A percentile compares a stretch with the other conserved stretches of the same genome.
Conservation (phyloP, 257 asterid species). For the Salvia hispanica region DNA sequence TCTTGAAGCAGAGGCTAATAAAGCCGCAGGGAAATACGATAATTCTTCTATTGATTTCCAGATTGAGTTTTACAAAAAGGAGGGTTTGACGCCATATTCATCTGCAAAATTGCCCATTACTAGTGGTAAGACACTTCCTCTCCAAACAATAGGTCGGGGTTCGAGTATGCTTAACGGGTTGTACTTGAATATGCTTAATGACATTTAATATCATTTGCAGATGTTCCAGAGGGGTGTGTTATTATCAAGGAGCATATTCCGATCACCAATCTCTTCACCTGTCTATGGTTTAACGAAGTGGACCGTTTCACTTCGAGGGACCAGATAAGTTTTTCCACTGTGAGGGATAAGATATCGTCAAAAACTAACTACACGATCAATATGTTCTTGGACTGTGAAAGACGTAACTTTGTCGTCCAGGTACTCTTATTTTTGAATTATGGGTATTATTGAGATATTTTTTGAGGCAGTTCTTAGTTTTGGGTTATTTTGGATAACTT, state of each 20-base stretch:
- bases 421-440: slow-evolving; percentile 32
- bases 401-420: slow-evolving; percentile 93
- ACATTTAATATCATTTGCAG: slow-evolving; percentile 40
- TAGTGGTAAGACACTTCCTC: slow-evolving; percentile 55
- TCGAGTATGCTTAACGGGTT: no score
- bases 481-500: background rate
- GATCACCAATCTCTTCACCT: slow-evolving; percentile 81
- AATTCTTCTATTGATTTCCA: slow-evolving; percentile 91
- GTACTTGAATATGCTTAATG: slow-evolving; percentile 9
- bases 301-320: slow-evolving; percentile 94
- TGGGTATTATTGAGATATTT: no score
- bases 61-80: slow-evolving; percentile 75
- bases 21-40: slow-evolving; percentile 84
- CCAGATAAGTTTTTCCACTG: slow-evolving; percentile 90
- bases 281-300: slow-evolving; percentile 94
- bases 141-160: no score
- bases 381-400: slow-evolving; percentile 92
- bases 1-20: slow-evolving; percentile 95
- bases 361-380: slow-evolving; percentile 79
- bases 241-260: slow-evolving; percentile 85
- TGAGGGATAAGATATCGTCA: slow-evolving; percentile 72
- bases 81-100: slow-evolving; percentile 85
- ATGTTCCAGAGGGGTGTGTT: slow-evolving; percentile 98
- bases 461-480: no score
- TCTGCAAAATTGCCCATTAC: slow-evolving; percentile 72